Base-by-base conservation (phyloP, 768 basidiomycete species). In the Tubosaeta sp. region DNA sequence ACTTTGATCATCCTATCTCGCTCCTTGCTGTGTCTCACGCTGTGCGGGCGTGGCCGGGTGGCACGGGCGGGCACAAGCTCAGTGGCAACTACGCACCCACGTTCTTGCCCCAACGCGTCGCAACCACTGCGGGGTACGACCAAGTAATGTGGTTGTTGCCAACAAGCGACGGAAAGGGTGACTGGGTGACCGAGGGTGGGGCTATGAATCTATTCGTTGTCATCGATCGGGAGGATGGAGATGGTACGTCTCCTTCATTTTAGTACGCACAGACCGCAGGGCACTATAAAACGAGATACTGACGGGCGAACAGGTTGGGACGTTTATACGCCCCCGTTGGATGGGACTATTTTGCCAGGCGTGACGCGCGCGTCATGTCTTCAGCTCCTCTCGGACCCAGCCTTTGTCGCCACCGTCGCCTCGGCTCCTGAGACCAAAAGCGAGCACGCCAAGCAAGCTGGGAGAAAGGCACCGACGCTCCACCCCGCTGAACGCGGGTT, bases 301-400 rank as follows among this genome's bases (percentile, higher is more conserved):
- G 41, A 49, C 25, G n/a, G 18, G 3, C 8, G n/a, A 34, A 32
- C 59, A 89, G 86, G 73, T n/a, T 66, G 82, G 52, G 92, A 97
- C 65, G 76, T 96, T 47, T 76, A 91, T 55, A 96, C 95, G 1
- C 90, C 94, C 2, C 87, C 91, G 13, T 72, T 96, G 53, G 91
- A 89, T 64, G 93, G 94, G 44, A 87, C 90, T 70, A 91, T 97
- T 61, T 81, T 98, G 2, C 93, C 94, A 2, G 92, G 94, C 40
- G 83, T 97, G 22, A 96, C 94, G 7, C 84, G 94, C 55, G 87
- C 88, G 60, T 93, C 90, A 24, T 83, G 90, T 38, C 78, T 96
- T 34, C 61, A 75, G 0, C 83, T 97, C 39, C 79, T 82, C 4
- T 71, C 80, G 14, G 83, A 82, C 9, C 89, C 90, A 56, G 71